Base-by-base conservation (phyloP, 176 grass and related monocot species). In the Pharus latifolius region DNA sequence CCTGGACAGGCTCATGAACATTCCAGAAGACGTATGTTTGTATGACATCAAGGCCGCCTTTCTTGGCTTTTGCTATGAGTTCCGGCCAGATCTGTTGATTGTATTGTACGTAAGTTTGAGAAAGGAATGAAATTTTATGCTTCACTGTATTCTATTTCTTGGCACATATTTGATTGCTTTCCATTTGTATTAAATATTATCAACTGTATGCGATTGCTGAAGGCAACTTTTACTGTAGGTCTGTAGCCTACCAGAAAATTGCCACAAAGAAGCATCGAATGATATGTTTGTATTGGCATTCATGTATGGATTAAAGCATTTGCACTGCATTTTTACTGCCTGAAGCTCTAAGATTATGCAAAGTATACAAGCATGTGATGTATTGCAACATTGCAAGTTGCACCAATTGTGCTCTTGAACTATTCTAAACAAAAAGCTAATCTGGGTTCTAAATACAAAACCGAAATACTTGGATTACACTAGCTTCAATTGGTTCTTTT, bases 1-100 rank as follows among this genome's bases (percentile, higher is more conserved):
- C 91, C 65, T 86, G 66, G 26, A 81, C 18, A 34, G 86, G 83
- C 24, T 90, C 91, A 67, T 95, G 86, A 43, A 32, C 80, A 75
- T 87, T 90, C 86, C 86, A 94, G 53, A 89, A 94, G 41, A 94
- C 91, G 44, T 89, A 94, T 46, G 83, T 94, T 78, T 94, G 91
- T 33, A 89, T 89, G 75, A 94, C 91, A 71, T 94, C 86, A 1
- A 94, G 65, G 24, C 91, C 91, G 35, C 91, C 86, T 84, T 83
- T 26, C 71, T 74, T 94, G 28, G 91, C 91, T 80, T 58, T 84
- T 4, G 73, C 29, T 50, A 94, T 76, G 22, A 94, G 72, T 7
- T 41, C 42, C 15, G 86, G 86, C 86, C 91, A 94, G 79, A 87
- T 89, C 91, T 89, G 77, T 47, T 16, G 57, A 65, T 41, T 61